Base-by-base conservation (phyloP, 495 filamentous ascomycete species). In the Filosporella fistucella region DNA sequence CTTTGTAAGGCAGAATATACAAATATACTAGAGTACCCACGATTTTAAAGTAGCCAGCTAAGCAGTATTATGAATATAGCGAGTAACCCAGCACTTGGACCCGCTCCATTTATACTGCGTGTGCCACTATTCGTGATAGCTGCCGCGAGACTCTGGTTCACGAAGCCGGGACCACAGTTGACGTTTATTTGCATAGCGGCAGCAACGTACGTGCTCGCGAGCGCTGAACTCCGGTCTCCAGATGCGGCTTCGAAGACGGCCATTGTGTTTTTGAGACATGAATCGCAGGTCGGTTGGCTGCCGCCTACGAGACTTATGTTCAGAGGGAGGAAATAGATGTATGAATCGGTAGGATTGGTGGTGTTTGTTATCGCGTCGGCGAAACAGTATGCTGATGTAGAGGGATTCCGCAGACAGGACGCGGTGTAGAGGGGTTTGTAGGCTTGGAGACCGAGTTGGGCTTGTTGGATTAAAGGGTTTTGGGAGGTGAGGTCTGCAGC, bases 281-380 rank as follows among this genome's bases (percentile, higher is more conserved):
- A 51, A 47, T 73, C 75, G 62, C 88, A 94, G 3, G 78, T 80
- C 1, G 89, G 86, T 14, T 71, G 65, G 16, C 78, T 72, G 3
- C 72, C 75, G 3, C 70, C 71, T 0, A 85, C 81, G 2, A 96
- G 65, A 3, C 65, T 49, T n/a, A 74, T 76, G 22, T 91, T 91
- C 30, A 95, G 71, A 4, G 93, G 86, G 1, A 97, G 68, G 55
- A 82, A 89, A 68, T 96, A 98, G 14, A 91, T 68, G 50, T 89
- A 86, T 28, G 80, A 73, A 60, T 88, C 82, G 21, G 76, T 74
- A 0, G 82, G 69, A 21, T 78, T 84, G 9, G 78, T 72, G 14
- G 58, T 56, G 62, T 95, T 95, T 9, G 84, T 89, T 48, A 89
- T 78, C 20, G 90, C 89, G 56, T 89, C 85, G 47, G 88, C 88